phyloP scores from a whole-genome alignment of 2,329 filamentous ascomycete species.

The Endoconidiophora laricicola region DNA sequence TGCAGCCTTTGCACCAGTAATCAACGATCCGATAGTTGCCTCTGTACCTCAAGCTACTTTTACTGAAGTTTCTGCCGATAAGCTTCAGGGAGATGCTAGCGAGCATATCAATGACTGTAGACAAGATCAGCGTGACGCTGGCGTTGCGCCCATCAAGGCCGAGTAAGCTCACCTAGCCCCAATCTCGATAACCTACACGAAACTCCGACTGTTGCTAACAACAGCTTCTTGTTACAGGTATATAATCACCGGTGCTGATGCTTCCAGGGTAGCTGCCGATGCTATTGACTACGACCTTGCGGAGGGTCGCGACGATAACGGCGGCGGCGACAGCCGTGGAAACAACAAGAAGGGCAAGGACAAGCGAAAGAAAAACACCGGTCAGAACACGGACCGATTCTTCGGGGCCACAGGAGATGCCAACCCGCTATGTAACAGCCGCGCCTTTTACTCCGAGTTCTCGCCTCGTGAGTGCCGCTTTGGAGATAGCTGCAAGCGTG shows the following conservation, averaged over 20 bases:
- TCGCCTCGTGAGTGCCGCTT: slow-evolving; percentile 62
- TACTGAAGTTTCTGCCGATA: slow-evolving; percentile 4
- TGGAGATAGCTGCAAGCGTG: slow-evolving; percentile 63
- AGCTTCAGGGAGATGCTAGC: slow-evolving; percentile 24
- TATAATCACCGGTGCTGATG: slow-evolving; percentile 37
- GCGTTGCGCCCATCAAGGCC: slow-evolving; percentile 21
- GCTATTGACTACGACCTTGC: slow-evolving; percentile 21
- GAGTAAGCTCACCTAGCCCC: slow-evolving; percentile 19
- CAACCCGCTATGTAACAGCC: slow-evolving; percentile 60
- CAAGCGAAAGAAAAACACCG: slow-evolving; percentile 30
- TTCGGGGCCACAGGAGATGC: slow-evolving; percentile 70
- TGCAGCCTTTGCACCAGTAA: slow-evolving; percentile 6
- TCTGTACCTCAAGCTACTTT: slow-evolving; percentile 14
- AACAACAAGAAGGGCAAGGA: slow-evolving; percentile 29
- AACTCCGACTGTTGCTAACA: not conserved
- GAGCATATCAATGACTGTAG: slow-evolving; percentile 32
- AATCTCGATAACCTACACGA: not conserved
- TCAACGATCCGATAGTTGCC: slow-evolving; percentile 7
- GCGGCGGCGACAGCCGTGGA: slow-evolving; percentile 20
- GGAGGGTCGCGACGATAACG: slow-evolving; percentile 28
- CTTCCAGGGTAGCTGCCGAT: slow-evolving; percentile 22
- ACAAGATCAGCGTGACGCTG: slow-evolving; percentile 14
- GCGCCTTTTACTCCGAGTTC: slow-evolving; percentile 59
- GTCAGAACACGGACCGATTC: slow-evolving; percentile 65
- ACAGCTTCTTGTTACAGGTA: slow-evolving; percentile 17